Evolutionary conservation across 148 eudicot species (phyloP), one percentile per base, ranked within the genome.

Genomic region (Cornus suecica): DNA sequence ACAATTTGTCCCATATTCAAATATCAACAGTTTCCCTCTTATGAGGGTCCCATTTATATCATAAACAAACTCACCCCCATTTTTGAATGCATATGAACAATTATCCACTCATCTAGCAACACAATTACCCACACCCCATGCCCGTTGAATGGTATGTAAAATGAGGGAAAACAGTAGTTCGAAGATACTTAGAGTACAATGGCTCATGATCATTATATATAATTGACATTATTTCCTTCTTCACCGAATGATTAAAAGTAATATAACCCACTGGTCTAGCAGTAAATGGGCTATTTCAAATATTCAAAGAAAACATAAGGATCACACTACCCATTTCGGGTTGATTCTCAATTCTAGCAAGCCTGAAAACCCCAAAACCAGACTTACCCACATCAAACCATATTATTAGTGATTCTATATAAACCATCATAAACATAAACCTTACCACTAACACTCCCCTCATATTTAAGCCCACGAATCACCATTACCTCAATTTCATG

Each of bases 361-460:
- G 89, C 73, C 76, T 86, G 74, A 74, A 89, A 24, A 91, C 97
- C 26, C 93, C 91, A 81, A 83, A 91, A 23, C 97, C 97, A 60
- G 97, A 86, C 78, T 76, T 89, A 10, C 97, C 93, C 71, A 86
- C 86, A 79, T 88, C 97, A 77, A 88, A 84, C 97, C 97, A 91
- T 56, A 83, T n/a, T 68, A n/a, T 86, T 87, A 31, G 76, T 77
- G 66, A 91, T 78, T 61, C 62, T 89, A 79, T 91, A 91, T 65
- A 93, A 82, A 45, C 98, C 98, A 87, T 93, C 98, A 86, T 93
- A 93, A 78, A 93, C 91, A 85, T 86, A 93, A 79, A 90, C 78
- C 78, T 88, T 93, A 30, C 85, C 85, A 56, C 91, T 88, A 65
- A 78, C 75, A 56, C 83, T 85, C 48, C 98, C 97, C 22, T 85